Evolutionary conservation across 176 grass and related monocot genomes (phyloP).

Genomic region (Raddia guianensis): DNA sequence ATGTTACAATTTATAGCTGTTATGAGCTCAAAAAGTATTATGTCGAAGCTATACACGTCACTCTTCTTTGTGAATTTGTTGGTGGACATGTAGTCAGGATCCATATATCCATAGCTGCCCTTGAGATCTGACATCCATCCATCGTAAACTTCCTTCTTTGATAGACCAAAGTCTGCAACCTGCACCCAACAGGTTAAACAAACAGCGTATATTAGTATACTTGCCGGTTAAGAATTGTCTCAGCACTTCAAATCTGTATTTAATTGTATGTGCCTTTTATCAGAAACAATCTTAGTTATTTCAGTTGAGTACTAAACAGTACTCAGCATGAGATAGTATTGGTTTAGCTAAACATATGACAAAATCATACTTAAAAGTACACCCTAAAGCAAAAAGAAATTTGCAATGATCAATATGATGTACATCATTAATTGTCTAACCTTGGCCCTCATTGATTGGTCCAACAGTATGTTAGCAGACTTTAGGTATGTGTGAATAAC

Average conservation of each 20-base stretch:
- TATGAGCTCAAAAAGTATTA: conserved; percentile 94
- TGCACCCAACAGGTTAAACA: conserved; percentile 38
- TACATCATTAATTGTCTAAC: conserved; percentile 31
- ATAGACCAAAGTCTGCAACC: conserved; percentile 96
- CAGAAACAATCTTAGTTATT: neutral
- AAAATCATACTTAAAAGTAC: conserved; percentile 33
- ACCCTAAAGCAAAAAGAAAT: conserved; percentile 16
- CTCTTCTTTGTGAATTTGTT: conserved; percentile 98
- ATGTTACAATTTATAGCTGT: conserved; percentile 69
- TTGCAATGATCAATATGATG: conserved; percentile 26
- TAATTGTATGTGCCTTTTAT: conserved; percentile 24
- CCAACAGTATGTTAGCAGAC: conserved; percentile 95
- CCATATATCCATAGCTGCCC: conserved; percentile 98
- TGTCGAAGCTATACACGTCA: conserved; percentile 89
- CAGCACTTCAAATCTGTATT: neutral
- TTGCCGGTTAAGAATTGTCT: conserved; percentile 16
- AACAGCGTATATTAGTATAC: neutral
- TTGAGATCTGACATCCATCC: conserved; percentile 82
- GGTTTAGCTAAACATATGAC: conserved; percentile 26
- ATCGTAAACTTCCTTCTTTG: conserved; percentile 92
- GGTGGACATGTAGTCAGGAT: conserved; percentile 95
- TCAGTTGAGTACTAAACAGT: neutral
- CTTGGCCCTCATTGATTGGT: conserved; percentile 91
- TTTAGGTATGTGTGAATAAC: conserved; percentile 95
- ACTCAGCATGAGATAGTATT: conserved; percentile 1